Evolutionary conservation across 2,329 filamentous ascomycete species (phyloP), one percentile per base, ranked within the genome.

Genomic region (Apiospora saccharicola): DNA sequence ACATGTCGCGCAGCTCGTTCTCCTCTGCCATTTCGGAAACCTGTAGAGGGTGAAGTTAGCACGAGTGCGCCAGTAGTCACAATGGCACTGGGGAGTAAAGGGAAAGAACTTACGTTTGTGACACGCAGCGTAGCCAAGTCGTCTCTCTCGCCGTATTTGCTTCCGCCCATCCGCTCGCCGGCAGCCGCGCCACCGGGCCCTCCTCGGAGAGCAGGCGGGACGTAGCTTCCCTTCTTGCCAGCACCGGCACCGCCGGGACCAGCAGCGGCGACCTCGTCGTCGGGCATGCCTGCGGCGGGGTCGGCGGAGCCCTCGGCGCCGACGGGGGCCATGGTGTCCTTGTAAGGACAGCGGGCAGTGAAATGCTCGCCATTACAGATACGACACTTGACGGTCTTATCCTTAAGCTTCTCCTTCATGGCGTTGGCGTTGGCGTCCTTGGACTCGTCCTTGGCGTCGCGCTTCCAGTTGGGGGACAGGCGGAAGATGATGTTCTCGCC

Each of bases 301-400:
- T 92, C 90, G 74, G 84, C 88, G 44, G 81, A 81, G 67, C 81
- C 82, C 71, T 84, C 86, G 82, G 91, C 90, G 76, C 91, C 91
- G 74, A 95, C 90, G 49, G 94, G 96, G 47, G 96, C 95, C 95
- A 99, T 98, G 79, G 96, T 99, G 83, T 98, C 96, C 89, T 98
- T 99, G 92, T 98, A 99, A 47, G 96, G 96, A 91, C 96, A 99
- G 83, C 96, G 93, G 77, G 96, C 96, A 57, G 96, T 99, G 89
- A 98, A 99, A 91, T 99, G 96, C 88, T 99, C 96, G 82, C 96
- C 96, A 82, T 92, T 94, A 87, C 96, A 99, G 83, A 99, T 98
- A 89, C 96, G 93, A 86, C 96, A 99, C 90, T 98, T 98, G 89
- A 99, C 97, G 88, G 98, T 97, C 91, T 98, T 98, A 87, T 98